phyloP scores from a whole-genome alignment of 2,329 filamentous ascomycete species.

The Reticulascus tulasneorum region DNA sequence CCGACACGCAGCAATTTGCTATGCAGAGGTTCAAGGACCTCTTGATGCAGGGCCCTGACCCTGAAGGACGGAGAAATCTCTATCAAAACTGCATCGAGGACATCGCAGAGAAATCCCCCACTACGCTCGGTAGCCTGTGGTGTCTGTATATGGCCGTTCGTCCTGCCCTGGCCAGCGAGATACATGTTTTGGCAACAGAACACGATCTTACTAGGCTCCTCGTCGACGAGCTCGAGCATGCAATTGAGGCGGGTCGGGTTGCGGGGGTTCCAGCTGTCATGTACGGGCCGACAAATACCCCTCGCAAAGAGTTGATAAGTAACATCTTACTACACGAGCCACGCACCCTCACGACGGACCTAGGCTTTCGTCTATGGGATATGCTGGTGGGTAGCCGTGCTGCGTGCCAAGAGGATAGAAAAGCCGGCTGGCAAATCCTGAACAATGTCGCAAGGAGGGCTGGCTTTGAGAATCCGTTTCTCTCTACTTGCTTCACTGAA shows the following conservation, averaged over 20 bases:
- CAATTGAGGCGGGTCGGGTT: conserved; percentile 37
- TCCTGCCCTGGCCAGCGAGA: conserved; percentile 42
- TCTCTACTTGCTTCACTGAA: conserved; percentile 47
- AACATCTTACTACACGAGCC: conserved; percentile 59
- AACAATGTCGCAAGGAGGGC: conserved; percentile 39
- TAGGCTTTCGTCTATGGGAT: conserved; percentile 67
- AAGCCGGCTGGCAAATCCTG: conserved; percentile 66
- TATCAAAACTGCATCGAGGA: conserved; percentile 66
- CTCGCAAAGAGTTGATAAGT: conserved; percentile 54
- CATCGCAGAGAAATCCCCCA: conserved; percentile 58
- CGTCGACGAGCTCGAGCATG: conserved; percentile 60
- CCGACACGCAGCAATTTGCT: conserved; percentile 62
- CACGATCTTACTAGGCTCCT: conserved; percentile 59
- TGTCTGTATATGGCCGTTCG: conserved; percentile 52
- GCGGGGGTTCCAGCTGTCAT: conserved; percentile 41
- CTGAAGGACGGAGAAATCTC: conserved; percentile 55
- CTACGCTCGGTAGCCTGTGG: conserved; percentile 70
- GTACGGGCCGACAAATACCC: conserved; percentile 43
- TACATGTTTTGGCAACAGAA: conserved; percentile 55
- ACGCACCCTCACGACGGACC: conserved; percentile 55
- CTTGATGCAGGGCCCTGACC: conserved; percentile 50
- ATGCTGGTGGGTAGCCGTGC: conserved; percentile 64
- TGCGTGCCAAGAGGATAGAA: conserved; percentile 56
- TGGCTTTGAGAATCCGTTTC: conserved; percentile 50
- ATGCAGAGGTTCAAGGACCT: conserved; percentile 57